Evolutionary conservation across 2,329 filamentous ascomycete species (phyloP).

Genomic region (Pezicula rhizophila): DNA sequence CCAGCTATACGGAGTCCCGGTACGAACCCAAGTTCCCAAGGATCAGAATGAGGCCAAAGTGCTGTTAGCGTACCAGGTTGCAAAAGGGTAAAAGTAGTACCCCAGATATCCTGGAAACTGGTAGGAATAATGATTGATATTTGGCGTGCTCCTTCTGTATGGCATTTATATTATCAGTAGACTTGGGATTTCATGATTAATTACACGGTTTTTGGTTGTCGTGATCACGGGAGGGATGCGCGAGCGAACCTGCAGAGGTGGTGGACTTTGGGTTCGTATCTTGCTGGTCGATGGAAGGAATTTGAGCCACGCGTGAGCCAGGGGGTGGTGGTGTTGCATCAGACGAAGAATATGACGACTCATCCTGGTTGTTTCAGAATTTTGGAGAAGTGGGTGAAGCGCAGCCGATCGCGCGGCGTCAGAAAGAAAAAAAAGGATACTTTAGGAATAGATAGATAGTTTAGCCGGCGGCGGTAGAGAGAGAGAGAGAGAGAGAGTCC

Average conservation of each 20-base stretch:
- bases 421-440: too few relatives aligned
- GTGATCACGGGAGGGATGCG: not conserved
- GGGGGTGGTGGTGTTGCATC: not conserved
- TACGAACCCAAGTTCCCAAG: not conserved
- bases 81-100: not conserved
- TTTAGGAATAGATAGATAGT: too few relatives aligned
- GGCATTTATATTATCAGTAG: not conserved
- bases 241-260: not conserved
- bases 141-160: not conserved
- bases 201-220: too few relatives aligned
- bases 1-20: not conserved
- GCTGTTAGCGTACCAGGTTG: not conserved
- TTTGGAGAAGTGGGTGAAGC: not conserved
- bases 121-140: too few relatives aligned
- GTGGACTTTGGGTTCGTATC: not conserved
- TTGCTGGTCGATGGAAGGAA: too few relatives aligned
- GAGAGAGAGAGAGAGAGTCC: too few relatives aligned
- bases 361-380: not conserved
- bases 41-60: not conserved
- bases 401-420: not conserved
- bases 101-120: too few relatives aligned
- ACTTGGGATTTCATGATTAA: too few relatives aligned
- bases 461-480: too few relatives aligned
- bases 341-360: not conserved
- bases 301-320: not conserved